phyloP scores from a whole-genome alignment of 1,284 basidiomycete genomes.

The Heterobasidion parviporum region DNA sequence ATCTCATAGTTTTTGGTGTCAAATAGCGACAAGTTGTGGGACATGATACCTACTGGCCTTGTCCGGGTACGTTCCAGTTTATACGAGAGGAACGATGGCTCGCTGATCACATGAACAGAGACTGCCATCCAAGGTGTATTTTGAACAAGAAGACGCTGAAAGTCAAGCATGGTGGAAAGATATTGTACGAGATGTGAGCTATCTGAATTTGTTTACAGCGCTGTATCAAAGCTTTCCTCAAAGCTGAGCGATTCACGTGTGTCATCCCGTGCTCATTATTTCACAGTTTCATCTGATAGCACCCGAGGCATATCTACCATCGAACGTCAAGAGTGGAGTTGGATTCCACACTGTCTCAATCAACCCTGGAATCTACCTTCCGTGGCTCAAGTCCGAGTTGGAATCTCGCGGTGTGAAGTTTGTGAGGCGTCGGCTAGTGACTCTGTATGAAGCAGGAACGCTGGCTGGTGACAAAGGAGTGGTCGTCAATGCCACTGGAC shows the following conservation, averaged over 20 bases:
- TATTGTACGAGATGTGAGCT: slow-evolving; percentile 40
- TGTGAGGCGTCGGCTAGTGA: slow-evolving; percentile 19
- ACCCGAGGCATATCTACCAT: slow-evolving; percentile 23
- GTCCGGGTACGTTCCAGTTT: slow-evolving; percentile 27
- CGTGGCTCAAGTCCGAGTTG: slow-evolving; percentile 37
- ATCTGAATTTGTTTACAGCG: too few relatives aligned
- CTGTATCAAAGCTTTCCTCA: too few relatives aligned
- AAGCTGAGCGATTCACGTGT: too few relatives aligned
- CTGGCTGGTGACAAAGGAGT: slow-evolving; percentile 26
- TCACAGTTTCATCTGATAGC: slow-evolving; percentile 31
- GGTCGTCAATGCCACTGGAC: slow-evolving; percentile 40
- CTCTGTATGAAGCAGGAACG: slow-evolving; percentile 32
- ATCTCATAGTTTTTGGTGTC: slow-evolving; percentile 7
- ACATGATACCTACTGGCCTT: slow-evolving; percentile 38
- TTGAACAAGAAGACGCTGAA: slow-evolving; percentile 18
- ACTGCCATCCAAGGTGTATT: slow-evolving; percentile 36
- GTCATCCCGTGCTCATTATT: neutral
- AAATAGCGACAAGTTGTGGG: slow-evolving; percentile 36
- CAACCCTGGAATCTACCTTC: slow-evolving; percentile 39
- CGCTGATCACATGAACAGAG: slow-evolving; percentile 19
- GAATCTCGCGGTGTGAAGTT: slow-evolving; percentile 22
- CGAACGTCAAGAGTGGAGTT: slow-evolving; percentile 27
- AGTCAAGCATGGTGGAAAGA: slow-evolving; percentile 40
- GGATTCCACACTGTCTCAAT: slow-evolving; percentile 39
- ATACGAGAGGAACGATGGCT: neutral